phyloP scores from a whole-genome alignment of 2,329 filamentous ascomycete genomes.

The Amesomyces nigricolor region DNA sequence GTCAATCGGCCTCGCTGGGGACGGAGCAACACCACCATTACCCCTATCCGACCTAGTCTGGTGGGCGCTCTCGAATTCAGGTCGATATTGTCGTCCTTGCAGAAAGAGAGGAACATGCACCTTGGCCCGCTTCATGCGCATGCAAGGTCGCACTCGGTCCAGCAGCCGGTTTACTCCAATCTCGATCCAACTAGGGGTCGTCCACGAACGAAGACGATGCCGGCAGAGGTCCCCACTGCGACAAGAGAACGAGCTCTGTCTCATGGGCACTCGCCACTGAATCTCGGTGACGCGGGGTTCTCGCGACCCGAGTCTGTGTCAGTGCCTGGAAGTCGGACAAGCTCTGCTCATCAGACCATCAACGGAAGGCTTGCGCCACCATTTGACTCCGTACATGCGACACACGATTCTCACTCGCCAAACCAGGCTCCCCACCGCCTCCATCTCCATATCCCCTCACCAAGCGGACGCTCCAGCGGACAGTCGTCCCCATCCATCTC shows the following conservation, averaged over 20 bases:
- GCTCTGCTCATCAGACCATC: constrained; percentile 18
- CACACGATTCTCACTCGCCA: constrained; percentile 5
- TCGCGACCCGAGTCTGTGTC: constrained; percentile 36
- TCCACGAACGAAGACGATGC: constrained; percentile 14
- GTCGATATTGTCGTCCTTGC: constrained; percentile 79
- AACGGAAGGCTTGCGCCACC: constrained; percentile 26
- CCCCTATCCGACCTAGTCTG: constrained; percentile 84
- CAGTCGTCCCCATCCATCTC: constrained; percentile 45
- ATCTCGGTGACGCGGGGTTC: constrained; percentile 36
- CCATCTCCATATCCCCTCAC: constrained; percentile 44
- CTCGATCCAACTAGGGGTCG: constrained; percentile 15
- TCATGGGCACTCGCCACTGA: constrained; percentile 38
- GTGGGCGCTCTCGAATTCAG: constrained; percentile 92
- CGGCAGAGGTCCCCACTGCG: constrained; percentile 10
- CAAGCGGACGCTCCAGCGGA: constrained; percentile 38
- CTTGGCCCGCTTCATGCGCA: constrained; percentile 21
- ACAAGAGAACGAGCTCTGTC: constrained; percentile 42
- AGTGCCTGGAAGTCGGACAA: constrained; percentile 14
- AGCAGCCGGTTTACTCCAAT: constrained; percentile 13
- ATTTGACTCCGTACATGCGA: constrained; percentile 1
- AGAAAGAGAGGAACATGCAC: constrained; percentile 64
- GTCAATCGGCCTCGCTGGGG: constrained; percentile 63
- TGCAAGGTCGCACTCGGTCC: constrained; percentile 31
- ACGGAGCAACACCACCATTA: constrained; percentile 67
- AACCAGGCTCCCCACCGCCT: constrained; percentile 26